Conservation (phyloP, 2,329 filamentous ascomycete species). For the Alternaria sp. region DNA sequence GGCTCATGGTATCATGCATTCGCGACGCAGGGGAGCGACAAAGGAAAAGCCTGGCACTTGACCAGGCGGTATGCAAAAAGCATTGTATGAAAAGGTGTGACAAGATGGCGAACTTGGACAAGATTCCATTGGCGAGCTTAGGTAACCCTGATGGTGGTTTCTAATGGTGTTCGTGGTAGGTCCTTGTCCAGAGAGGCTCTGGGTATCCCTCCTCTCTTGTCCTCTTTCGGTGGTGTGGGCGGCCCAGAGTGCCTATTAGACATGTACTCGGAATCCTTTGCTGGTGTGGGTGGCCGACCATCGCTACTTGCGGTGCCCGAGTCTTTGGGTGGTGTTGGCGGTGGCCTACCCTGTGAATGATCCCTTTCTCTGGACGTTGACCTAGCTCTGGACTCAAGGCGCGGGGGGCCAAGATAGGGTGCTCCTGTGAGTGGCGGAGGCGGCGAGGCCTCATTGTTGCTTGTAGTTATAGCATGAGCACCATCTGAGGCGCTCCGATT, state of each 20-base stretch:
- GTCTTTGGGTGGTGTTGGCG: conserved; percentile 57
- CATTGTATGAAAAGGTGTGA: background rate
- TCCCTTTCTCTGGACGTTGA: conserved; percentile 33
- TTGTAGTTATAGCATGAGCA: conserved; percentile 9
- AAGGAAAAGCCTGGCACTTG: background rate
- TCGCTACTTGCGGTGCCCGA: conserved; percentile 30
- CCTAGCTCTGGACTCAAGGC: conserved; percentile 17
- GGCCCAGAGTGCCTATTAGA: conserved; percentile 41
- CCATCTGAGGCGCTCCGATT: conserved; percentile 48
- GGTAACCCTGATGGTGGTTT: conserved; percentile 44
- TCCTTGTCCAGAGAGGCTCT: conserved; percentile 42
- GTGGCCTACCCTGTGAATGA: conserved; percentile 46
- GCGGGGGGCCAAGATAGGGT: conserved; percentile 21
- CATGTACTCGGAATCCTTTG: conserved; percentile 43
- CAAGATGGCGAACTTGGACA: background rate
- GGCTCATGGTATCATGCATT: conserved; percentile 36
- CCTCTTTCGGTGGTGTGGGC: conserved; percentile 53
- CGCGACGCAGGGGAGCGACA: conserved; percentile 11
- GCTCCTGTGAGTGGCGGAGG: conserved; percentile 35
- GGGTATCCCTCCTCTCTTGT: conserved; percentile 30
- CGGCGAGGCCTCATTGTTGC: conserved; percentile 15
- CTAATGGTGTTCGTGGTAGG: conserved; percentile 45
- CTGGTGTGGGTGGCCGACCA: conserved; percentile 47
- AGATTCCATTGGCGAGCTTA: conserved; percentile 17
- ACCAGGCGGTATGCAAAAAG: conserved; percentile 8